Evolutionary conservation across 2,329 filamentous ascomycete species (phyloP), one percentile per base, ranked within the genome.

Genomic region (Sarocladium kiliense): DNA sequence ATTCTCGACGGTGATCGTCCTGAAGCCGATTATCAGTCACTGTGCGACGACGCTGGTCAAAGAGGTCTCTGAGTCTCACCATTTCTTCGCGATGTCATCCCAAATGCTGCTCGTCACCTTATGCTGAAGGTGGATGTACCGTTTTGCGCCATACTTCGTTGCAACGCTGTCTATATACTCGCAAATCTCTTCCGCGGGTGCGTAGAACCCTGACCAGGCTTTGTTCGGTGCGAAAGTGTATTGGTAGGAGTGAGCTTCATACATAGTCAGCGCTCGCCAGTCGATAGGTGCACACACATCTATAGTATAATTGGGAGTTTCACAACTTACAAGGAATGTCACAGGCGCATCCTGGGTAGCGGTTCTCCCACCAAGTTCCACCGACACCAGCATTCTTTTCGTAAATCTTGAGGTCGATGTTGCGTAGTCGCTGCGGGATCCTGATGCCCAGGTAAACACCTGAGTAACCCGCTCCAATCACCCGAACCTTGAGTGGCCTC

Each of bases 81-180:
- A 68, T 3, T 60, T 54, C 37, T 53, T 53, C 1, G 61, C 61
- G 1, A 60, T 64, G 1, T 77, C 75, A 56, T 80, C 69, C 80
- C 80, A 84, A n/a, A 60, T 65, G n/a, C 23, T 47, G 44, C 44
- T 47, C 11, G 44, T 47, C 23, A 47, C 44, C 44, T 47, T 47
- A 23, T 47, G 44, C 21, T 47, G 23, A 10, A 47, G 44, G 25
- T 47, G 44, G 44, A 47, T 47, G 54, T 75, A 61, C 2, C 66
- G 65, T 9, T 71, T 63, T 2, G 74, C 67, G 27, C 64, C 62
- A 58, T 69, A 79, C 53, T 73, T 71, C 16, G 68, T 60, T 1
- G 73, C 74, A 27, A 80, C 70, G 9, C 65, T 64, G 10, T 75
- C 64, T 3, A 71, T 69, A 60, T 81, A 71, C 30, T 66, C 64